Evolutionary conservation across 164 flowering plant genomes (phyloP).

Genomic region (Warburgia ugandensis): DNA sequence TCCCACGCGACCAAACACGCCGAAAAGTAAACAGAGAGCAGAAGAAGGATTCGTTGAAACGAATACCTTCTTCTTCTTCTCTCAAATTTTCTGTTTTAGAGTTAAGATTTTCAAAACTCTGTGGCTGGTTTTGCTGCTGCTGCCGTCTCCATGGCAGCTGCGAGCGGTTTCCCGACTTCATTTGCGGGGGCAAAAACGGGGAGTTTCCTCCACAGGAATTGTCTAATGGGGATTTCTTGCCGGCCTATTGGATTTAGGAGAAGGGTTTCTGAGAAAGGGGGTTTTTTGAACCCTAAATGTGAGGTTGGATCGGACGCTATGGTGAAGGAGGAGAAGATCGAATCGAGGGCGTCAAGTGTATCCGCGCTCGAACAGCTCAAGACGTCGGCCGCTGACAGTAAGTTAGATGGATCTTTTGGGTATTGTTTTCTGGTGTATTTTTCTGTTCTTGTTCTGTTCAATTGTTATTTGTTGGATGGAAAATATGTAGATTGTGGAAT

Average conservation of each 20-base stretch:
- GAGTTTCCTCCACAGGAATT: constrained; percentile 23
- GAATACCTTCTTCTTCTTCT: background rate
- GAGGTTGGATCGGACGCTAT: constrained; percentile 26
- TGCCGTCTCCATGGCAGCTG: constrained; percentile 43
- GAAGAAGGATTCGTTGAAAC: too few species aligned
- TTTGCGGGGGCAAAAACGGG: constrained; percentile 49
- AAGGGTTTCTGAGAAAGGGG: constrained; percentile 19
- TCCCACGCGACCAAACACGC: background rate
- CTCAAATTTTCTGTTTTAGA: background rate
- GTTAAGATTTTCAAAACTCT: constrained; percentile 6
- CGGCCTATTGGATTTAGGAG: constrained; percentile 3
- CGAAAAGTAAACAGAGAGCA: too few species aligned
- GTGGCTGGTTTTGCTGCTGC: background rate
- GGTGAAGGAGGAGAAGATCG: constrained; percentile 14
- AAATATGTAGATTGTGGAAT: too few species aligned
- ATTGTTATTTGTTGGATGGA: background rate
- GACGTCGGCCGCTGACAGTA: constrained; percentile 71
- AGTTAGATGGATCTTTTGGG: too few species aligned
- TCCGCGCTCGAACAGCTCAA: constrained; percentile 87
- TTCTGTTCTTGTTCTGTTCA: background rate
- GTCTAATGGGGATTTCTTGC: constrained; percentile 14
- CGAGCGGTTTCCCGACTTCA: constrained; percentile 41
- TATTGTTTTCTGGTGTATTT: too few species aligned
- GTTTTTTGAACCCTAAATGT: constrained; percentile 25
- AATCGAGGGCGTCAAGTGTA: constrained; percentile 39